Evolutionary conservation across 331 rosid species (phyloP), one percentile per base, ranked within the genome.

Genomic region (Malus hybrid): DNA sequence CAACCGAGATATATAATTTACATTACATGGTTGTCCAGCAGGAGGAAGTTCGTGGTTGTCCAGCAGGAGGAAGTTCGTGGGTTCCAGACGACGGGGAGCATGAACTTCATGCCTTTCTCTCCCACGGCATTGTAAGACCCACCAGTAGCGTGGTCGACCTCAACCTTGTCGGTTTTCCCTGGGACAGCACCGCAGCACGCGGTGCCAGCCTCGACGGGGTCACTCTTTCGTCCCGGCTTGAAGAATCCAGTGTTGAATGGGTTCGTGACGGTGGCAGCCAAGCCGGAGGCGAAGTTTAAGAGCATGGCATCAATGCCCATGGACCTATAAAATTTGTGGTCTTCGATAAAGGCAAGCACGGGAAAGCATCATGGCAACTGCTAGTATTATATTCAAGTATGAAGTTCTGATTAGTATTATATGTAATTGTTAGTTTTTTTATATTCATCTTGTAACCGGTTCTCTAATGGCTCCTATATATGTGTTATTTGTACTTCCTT

Each of bases 21-120:
- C 63, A 56, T 57, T 22, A 73, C 56, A 36, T 8, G 16, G 77
- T 12, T 7, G 77, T 61, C 77, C 69, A 73, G 56, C 77, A 73
- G 31, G 22, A 22, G 22, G 22, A 22, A 22, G 22, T 22, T 22
- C 22, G 22, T 22, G 22, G 22, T 22, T 22, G 22, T 22, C 22
- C 22, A 22, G 22, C 22, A 22, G 22, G 24, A 1, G 10, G 6
- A 6, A 2, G 69, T 22, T 9, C 7, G 19, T 24, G 77, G 69
- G 50, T 73, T n/a, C 77, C 77, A 73, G 2, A 73, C 18, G 11
- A 27, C 68, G 5, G 67, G 77, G 29, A 73, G 56, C 69, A 73
- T 6, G 69, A 73, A 36, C 54, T 42, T 73, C 16, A 10, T 18
- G 39, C 68, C 68, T 6, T n/a, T 34, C 14, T 59, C 59, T 57